Percentiles rank a stretch among this genome's conserved stretches.
Evolutionary conservation across 768 basidiomycete species (phyloP).

Genomic region (Rhodotorula graminis): DNA sequence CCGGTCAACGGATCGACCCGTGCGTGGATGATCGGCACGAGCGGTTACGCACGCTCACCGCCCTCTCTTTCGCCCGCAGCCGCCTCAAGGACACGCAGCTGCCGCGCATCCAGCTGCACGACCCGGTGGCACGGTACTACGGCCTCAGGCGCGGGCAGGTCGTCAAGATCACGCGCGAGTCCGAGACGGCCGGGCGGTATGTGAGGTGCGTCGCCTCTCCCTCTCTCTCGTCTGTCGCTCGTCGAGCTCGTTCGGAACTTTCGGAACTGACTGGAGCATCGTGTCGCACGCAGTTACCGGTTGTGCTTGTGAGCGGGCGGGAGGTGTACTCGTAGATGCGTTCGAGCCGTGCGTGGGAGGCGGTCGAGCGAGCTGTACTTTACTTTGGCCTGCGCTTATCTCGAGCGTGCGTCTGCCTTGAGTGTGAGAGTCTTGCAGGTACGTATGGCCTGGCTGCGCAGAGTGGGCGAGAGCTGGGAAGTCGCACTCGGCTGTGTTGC

Average conservation of each 20-base stretch:
- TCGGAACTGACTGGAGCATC: too few species aligned
- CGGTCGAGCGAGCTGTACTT: background rate
- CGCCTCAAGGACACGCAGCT: conserved; percentile 96
- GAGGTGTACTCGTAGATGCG: too few species aligned
- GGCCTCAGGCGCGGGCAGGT: conserved; percentile 92
- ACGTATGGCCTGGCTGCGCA: too few species aligned
- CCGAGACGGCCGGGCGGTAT: conserved; percentile 91
- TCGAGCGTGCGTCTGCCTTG: too few species aligned
- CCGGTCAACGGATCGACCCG: too few species aligned
- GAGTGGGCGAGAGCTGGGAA: too few species aligned
- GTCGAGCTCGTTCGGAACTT: too few species aligned
- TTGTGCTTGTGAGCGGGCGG: conserved; percentile 8
- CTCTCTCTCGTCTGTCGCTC: background rate
- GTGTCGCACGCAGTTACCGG: conserved; percentile 3
- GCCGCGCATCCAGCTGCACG: conserved; percentile 89
- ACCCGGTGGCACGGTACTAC: conserved; percentile 98
- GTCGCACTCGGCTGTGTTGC: too few species aligned
- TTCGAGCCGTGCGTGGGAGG: background rate
- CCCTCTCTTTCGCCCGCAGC: conserved; percentile 51
- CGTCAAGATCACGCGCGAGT: conserved; percentile 94
- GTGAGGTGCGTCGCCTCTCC: conserved; percentile 12
- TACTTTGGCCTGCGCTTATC: too few species aligned
- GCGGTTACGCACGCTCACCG: background rate
- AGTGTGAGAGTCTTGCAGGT: too few species aligned
- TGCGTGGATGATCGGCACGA: background rate